Conservation (phyloP, 495 filamentous ascomycete genomes). For the Podospora anserina region DNA sequence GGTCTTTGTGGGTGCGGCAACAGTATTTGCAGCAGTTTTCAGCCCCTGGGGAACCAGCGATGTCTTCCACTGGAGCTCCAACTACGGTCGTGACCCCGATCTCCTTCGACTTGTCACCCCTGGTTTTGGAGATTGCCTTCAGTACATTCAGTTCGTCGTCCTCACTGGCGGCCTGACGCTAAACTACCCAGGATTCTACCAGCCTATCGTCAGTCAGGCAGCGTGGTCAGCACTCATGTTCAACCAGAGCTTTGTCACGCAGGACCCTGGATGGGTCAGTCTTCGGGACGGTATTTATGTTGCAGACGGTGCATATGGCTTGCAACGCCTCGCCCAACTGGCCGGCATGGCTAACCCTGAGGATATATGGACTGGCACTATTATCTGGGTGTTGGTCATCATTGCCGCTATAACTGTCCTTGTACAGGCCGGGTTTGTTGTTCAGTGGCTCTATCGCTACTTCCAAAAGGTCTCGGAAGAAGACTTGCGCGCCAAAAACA, state of each 20-base stretch:
- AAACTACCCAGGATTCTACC: constrained; percentile 90
- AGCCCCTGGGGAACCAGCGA: constrained; percentile 93
- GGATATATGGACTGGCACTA: constrained; percentile 93
- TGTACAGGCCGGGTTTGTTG: constrained; percentile 70
- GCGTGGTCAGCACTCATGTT: constrained; percentile 91
- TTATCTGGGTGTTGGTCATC: constrained; percentile 77
- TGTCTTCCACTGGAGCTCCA: constrained; percentile 89
- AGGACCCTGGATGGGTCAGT: constrained; percentile 58
- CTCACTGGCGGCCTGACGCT: constrained; percentile 81
- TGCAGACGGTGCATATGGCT: constrained; percentile 65
- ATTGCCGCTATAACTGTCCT: constrained; percentile 64
- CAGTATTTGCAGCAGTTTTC: constrained; percentile 75
- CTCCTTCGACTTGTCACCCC: constrained; percentile 89
- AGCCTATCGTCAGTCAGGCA: constrained; percentile 80
- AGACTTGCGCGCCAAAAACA: constrained; percentile 84
- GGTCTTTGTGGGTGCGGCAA: constrained; percentile 74
- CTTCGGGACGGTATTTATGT: constrained; percentile 84
- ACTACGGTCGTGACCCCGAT: constrained; percentile 92
- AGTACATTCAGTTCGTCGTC: constrained; percentile 93
- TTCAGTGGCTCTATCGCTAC: constrained; percentile 69
- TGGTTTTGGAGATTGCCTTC: constrained; percentile 93
- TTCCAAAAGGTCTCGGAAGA: constrained; percentile 71
- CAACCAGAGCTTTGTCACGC: constrained; percentile 81
- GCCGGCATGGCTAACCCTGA: constrained; percentile 72
- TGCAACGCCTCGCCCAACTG: constrained; percentile 73